Conservation (phyloP, 2,329 filamentous ascomycete genomes). For the Pyricularia grisea region DNA sequence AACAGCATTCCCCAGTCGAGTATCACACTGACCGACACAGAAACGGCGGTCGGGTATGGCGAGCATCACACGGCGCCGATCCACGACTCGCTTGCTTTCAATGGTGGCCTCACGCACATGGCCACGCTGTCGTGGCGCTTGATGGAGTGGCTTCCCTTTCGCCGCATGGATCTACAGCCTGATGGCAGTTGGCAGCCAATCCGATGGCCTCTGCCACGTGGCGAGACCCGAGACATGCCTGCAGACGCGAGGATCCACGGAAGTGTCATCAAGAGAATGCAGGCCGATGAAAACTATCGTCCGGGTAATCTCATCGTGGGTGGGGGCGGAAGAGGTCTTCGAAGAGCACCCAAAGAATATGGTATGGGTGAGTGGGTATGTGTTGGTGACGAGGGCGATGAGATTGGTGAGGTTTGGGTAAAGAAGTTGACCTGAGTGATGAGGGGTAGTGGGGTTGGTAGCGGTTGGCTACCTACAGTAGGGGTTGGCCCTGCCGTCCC, state of each 20-base stretch:
- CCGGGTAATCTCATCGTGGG: constrained; percentile 75
- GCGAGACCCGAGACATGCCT: constrained; percentile 70
- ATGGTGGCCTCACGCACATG: constrained; percentile 42
- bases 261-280: constrained; percentile 65
- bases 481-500: too few relatives aligned
- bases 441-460: neutral
- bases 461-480: neutral
- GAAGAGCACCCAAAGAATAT: constrained; percentile 46
- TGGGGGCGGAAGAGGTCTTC: constrained; percentile 63
- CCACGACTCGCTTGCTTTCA: constrained; percentile 63
- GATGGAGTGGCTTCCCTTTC: constrained; percentile 77
- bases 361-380: constrained; percentile 68
- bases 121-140: constrained; percentile 62
- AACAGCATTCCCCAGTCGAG: constrained; percentile 18
- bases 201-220: constrained; percentile 67
- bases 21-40: neutral
- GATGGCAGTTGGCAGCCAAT: constrained; percentile 75
- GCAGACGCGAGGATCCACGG: constrained; percentile 60
- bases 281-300: constrained; percentile 52
- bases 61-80: constrained; percentile 38
- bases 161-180: constrained; percentile 64
- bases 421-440: constrained; percentile 17
- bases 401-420: constrained; percentile 59
- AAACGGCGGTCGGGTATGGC: neutral
- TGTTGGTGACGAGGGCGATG: constrained; percentile 53